Base-by-base conservation (phyloP, 768 basidiomycete genomes). In the Saitozyma podzolica region DNA sequence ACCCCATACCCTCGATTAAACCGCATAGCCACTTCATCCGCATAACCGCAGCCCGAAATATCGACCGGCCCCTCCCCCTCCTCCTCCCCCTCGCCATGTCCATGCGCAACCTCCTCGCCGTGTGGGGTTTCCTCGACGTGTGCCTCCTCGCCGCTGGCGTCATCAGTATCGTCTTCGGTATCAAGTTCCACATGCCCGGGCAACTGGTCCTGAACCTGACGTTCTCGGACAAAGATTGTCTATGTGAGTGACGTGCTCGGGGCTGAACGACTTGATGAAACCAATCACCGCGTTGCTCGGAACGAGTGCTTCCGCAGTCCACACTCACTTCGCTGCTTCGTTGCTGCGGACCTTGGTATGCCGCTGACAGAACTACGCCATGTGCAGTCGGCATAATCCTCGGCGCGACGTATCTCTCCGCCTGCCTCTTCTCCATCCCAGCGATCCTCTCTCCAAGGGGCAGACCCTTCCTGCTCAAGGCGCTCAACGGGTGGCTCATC, bases 51-150 rank as follows among this genome's bases (percentile, higher is more conserved):
- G 29, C 29, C 29, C 29, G n/a, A n/a, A n/a, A n/a, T n/a, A 29
- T 29, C 29, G 29, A 29, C 29, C 2, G 2, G 29, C 29, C 29
- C 29, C 29, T 29, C 29, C 2, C 29, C 29, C 29, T 29, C 29
- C 2, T 5, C 29, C 29, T 29, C 29, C 2, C 29, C 29, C 29
- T 2, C 29, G 29, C 29, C 29, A 29, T 29, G 29, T 29, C 29
- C 29, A 59, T 59, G 58, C 50, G 43, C 39, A 51, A 51, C 49
- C 61, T 62, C 11, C 37, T 56, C 37, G 53, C 40, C 39, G 20
- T 85, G 62, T 94, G 90, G 88, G 85, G 83, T 29, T 84, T 86
- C 77, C 82, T 92, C 65, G 89, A 88, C 80, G 61, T 88, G 58
- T 83, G 82, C 64, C 84, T 94, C 53, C 83, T 92, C 52, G 84